phyloP scores from a whole-genome alignment of 345 rosid genomes.

The Balakata baccata region DNA sequence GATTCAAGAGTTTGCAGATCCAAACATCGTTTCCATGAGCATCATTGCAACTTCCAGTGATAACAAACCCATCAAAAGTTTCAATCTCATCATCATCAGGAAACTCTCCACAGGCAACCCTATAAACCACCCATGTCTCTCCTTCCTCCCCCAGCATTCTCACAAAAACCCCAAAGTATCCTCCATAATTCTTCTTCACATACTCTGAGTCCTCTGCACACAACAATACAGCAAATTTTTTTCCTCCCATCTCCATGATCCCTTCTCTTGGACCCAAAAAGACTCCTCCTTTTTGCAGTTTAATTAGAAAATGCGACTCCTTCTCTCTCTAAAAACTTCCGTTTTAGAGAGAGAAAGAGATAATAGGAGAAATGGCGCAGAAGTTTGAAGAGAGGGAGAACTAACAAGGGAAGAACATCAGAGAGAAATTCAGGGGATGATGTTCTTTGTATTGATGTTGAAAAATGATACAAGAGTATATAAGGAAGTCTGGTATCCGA shows the following conservation, averaged over 20 bases:
- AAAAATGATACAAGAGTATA: neutral
- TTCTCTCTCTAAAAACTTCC: neutral
- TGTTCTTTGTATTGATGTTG: neutral
- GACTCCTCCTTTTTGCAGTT: neutral
- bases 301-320: neutral
- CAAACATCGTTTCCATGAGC: slow-evolving; percentile 57
- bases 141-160: slow-evolving; percentile 56
- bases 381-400: neutral
- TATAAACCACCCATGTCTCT: slow-evolving; percentile 56
- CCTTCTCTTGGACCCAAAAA: neutral
- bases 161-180: slow-evolving; percentile 52
- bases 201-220: slow-evolving; percentile 70
- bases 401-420: neutral
- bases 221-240: slow-evolving; percentile 54
- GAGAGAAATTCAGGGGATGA: neutral
- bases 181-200: slow-evolving; percentile 50
- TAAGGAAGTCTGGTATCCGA: neutral
- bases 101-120: slow-evolving; percentile 44
- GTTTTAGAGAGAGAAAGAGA: neutral
- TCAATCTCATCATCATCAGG: slow-evolving; percentile 47
- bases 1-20: slow-evolving; percentile 49
- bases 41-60: slow-evolving; percentile 66
- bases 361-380: neutral
- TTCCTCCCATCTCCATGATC: slow-evolving; percentile 24
- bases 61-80: slow-evolving; percentile 55